These are phyloP conservation scores for Fraxinus greggii DNA, from an alignment of 305 asterid genomes.

Conservation along the genomic window DNA sequence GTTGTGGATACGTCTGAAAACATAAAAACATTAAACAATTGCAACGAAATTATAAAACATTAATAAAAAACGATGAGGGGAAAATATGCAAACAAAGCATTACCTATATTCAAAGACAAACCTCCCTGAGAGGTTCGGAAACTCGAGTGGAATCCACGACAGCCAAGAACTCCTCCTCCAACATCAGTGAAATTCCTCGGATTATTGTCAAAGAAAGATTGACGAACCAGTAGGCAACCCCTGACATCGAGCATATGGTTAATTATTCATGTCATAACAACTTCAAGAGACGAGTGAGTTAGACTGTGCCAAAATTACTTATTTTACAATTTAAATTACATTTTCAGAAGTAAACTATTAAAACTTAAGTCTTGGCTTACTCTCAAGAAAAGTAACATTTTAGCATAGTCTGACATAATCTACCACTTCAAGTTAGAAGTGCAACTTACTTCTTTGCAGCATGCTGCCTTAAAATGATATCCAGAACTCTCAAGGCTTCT, in stretches of 20 bases:
- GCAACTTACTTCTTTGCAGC: conserved; percentile 43
- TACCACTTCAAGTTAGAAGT: not conserved
- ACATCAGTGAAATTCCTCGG: conserved; percentile 42
- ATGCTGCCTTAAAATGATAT: conserved; percentile 49
- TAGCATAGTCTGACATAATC: not conserved
- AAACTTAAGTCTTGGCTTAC: not conserved
- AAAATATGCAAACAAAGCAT: not conserved
- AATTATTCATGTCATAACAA: not conserved
- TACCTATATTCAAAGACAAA: conserved; percentile 58
- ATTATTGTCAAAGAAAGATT: conserved; percentile 43
- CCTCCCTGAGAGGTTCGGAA: conserved; percentile 54
- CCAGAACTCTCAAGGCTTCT: conserved; percentile 48
- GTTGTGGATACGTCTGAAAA: conserved; percentile 47
- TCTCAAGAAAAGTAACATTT: not conserved
- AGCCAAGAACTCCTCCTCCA: conserved; percentile 61
- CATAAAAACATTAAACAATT: not conserved
- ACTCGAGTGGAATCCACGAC: conserved; percentile 58
- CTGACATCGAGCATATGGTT: conserved; percentile 24
- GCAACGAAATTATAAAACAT: not conserved
- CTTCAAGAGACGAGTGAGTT: not conserved
- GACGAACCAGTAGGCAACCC: conserved; percentile 58
- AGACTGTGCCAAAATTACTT: not conserved
- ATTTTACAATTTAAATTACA: not conserved
- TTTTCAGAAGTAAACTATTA: not conserved
- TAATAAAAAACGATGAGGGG: not conserved